A percentile compares a stretch with the other conserved stretches of the same genome.
Evolutionary conservation across 441 rosid species (phyloP).

Genomic region (Sinapis alba): DNA sequence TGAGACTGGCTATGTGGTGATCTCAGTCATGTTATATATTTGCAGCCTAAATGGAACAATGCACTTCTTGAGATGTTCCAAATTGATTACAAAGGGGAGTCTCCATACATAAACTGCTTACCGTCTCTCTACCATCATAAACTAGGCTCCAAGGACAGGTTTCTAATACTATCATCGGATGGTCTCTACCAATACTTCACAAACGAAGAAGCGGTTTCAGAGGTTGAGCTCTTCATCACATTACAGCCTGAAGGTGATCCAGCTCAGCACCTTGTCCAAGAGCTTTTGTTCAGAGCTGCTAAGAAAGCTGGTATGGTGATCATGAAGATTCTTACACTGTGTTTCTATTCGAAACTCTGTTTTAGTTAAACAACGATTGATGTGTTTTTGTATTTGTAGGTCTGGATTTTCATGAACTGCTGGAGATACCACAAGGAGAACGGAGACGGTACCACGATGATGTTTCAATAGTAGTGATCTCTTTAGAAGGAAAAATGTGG

Average conservation of each 20-base stretch:
- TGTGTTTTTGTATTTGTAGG: constrained; percentile 49
- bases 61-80: constrained; percentile 87
- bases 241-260: constrained; percentile 92
- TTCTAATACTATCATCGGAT: constrained; percentile 76
- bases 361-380: neutral
- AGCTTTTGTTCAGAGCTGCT: constrained; percentile 83
- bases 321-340: constrained; percentile 5
- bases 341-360: neutral
- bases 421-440: constrained; percentile 90
- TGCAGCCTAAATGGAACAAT: constrained; percentile 89
- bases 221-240: constrained; percentile 73
- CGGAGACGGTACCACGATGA: constrained; percentile 87
- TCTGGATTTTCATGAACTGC: constrained; percentile 80
- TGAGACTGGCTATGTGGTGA: neutral
- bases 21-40: constrained; percentile 18
- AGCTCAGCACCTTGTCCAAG: constrained; percentile 86
- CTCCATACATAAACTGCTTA: constrained; percentile 71
- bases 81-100: constrained; percentile 72
- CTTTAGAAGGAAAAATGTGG: constrained; percentile 92
- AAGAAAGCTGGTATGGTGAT: constrained; percentile 77
- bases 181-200: constrained; percentile 90
- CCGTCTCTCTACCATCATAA: constrained; percentile 81
- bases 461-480: constrained; percentile 75
- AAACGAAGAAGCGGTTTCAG: constrained; percentile 80
- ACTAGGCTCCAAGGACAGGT: constrained; percentile 68